Percentiles rank a stretch among this genome's conserved stretches.
These are phyloP conservation scores for Mycena sp. DNA, from an alignment of 1,284 basidiomycete species.

Conservation along the genomic window DNA sequence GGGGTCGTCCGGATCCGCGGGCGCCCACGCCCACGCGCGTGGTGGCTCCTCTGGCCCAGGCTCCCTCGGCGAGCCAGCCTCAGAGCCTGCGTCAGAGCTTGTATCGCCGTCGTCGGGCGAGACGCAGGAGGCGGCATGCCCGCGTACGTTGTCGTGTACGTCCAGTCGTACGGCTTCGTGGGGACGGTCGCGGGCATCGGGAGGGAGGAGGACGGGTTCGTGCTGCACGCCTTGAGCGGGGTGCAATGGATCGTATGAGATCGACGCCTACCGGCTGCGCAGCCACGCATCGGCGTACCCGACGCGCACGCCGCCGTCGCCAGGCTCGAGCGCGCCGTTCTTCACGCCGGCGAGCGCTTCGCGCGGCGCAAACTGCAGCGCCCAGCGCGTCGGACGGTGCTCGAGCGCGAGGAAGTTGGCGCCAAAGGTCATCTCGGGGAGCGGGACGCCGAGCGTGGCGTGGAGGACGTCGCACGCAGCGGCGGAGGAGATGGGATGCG, in stretches of 20 bases:
- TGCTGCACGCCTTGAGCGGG: conserved; percentile 50
- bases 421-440: conserved; percentile 98
- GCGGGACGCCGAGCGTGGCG: conserved; percentile 72
- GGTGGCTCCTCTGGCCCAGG: conserved; percentile 30
- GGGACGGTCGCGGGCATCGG: conserved; percentile 79
- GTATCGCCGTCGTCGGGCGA: conserved; percentile 15
- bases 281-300: conserved; percentile 96
- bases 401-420: conserved; percentile 80
- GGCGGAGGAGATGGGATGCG: conserved; percentile 81
- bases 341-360: conserved; percentile 82
- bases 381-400: conserved; percentile 70
- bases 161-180: conserved; percentile 97
- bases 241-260: conserved; percentile 18
- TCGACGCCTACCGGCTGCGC: conserved; percentile 77
- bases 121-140: conserved; percentile 51
- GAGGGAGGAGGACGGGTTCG: conserved; percentile 67
- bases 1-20: conserved; percentile 61
- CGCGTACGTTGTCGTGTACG: conserved; percentile 93
- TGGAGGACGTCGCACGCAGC: conserved; percentile 77
- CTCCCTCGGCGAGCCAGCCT: conserved; percentile 19
- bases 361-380: conserved; percentile 75
- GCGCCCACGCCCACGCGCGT: conserved; percentile 61
- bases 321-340: conserved; percentile 77
- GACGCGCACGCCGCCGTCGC: conserved; percentile 93
- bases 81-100: too few relatives aligned